A percentile compares a stretch with the other conserved stretches of the same genome.
Evolutionary conservation across 306 rosid species (phyloP).

Genomic region (Inga leiocalycina): DNA sequence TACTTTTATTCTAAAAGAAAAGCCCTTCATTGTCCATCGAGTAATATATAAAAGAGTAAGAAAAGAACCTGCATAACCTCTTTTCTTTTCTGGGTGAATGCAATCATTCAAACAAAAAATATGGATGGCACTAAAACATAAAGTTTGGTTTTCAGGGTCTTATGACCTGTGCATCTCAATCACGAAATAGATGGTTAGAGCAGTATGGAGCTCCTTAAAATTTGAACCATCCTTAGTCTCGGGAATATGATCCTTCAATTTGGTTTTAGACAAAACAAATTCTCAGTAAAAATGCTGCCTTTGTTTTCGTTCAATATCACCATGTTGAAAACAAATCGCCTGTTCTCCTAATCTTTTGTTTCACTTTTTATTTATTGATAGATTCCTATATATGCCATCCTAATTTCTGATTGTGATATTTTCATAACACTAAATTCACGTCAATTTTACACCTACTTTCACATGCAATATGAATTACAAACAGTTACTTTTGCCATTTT

Average conservation of each 20-base stretch:
- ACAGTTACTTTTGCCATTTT: not conserved
- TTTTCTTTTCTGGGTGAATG: not conserved
- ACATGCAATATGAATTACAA: not conserved
- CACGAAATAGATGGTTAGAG: not conserved
- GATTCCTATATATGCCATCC: not conserved
- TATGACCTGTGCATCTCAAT: not conserved
- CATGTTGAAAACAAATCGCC: not conserved
- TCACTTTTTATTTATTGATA: not conserved
- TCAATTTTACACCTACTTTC: not conserved
- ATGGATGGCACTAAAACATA: not conserved
- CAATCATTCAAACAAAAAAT: slow-evolving; percentile 4
- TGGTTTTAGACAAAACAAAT: not conserved
- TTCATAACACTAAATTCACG: not conserved
- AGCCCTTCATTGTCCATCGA: not conserved
- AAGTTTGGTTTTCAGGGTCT: not conserved
- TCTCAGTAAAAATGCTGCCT: not conserved
- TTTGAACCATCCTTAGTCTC: not conserved
- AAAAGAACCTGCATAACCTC: not conserved
- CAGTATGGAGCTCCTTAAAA: not conserved
- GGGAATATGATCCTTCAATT: not conserved
- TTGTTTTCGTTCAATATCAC: not conserved
- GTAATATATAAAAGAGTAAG: not conserved
- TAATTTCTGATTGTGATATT: not conserved
- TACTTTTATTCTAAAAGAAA: not conserved
- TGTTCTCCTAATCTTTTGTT: not conserved